Evolutionary conservation across 257 asterid species (phyloP).

Genomic region (Solanum appendiculatum): DNA sequence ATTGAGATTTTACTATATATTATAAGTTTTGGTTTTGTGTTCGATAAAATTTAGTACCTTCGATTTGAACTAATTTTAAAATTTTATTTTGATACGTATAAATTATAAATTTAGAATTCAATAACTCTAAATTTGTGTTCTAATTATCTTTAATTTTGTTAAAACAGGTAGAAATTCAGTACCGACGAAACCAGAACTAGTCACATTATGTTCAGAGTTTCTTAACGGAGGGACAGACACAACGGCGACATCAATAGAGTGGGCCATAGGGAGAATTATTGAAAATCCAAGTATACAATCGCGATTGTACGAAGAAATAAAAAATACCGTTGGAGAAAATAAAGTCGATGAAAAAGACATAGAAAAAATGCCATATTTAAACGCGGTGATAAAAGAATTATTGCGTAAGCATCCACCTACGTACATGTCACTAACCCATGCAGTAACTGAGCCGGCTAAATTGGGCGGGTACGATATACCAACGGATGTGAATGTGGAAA

Average conservation of each 20-base stretch:
- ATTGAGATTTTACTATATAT: background rate
- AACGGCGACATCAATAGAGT: constrained; percentile 80
- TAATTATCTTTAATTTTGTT: too few species aligned
- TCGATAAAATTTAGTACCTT: background rate
- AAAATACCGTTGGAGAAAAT: constrained; percentile 31
- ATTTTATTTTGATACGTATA: background rate
- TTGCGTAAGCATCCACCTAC: constrained; percentile 89
- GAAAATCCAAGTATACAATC: constrained; percentile 59
- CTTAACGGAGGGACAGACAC: constrained; percentile 95
- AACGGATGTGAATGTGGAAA: constrained; percentile 47
- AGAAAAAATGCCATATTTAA: constrained; percentile 63
- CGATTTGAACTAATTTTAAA: background rate
- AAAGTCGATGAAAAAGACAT: constrained; percentile 69
- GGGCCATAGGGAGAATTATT: constrained; percentile 75
- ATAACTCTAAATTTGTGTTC: background rate
- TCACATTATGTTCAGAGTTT: constrained; percentile 74
- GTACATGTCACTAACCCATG: constrained; percentile 63
- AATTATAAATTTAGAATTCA: background rate
- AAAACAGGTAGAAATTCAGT: constrained; percentile 34
- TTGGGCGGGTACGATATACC: constrained; percentile 82
- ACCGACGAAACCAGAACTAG: constrained; percentile 56
- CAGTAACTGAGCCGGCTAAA: constrained; percentile 62
- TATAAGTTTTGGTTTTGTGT: background rate
- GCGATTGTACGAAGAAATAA: constrained; percentile 55
- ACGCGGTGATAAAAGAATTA: constrained; percentile 72